Evolutionary conservation across 2,329 filamentous ascomycete genomes (phyloP), one percentile per base, ranked within the genome.

Genomic region (Bimuria novae-zelandiae): DNA sequence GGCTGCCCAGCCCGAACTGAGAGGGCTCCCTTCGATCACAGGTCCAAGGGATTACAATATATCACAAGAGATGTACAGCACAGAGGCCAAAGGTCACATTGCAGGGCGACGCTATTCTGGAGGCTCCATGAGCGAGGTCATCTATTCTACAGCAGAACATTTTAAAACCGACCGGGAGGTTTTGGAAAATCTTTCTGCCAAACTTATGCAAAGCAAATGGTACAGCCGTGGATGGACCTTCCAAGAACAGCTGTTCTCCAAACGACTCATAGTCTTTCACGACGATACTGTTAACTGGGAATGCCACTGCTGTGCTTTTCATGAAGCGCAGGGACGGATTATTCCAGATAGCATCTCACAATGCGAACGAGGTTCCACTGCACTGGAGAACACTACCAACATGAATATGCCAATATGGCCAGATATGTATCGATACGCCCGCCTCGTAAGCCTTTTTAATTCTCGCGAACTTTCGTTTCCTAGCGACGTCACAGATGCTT

Each of bases 231-330:
- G 41, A 5, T 44, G 23, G 41, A 44, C 41, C 7, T 44, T 44
- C 22, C 36, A 49, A 42, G 55, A 52, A 49, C 46, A 49, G 19
- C 36, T 49, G n/a, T 42, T 49, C 17, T 32, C 46, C 8, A 42
- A 35, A n/a, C 11, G 46, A 7, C 40, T 12, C 12, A 19, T 49
- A 8, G 23, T 49, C 2, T 49, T 44, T n/a, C 21, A 44, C 22
- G 30, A 44, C 17, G 41, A 44, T 16, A 44, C 22, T 6, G 41
- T 44, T 17, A 27, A 27, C 12, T 44, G 22, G 22, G 21, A 30
- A n/a, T 44, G 41, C 14, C 27, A 27, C n/a, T 44, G 22, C 7
- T 12, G 25, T 27, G 25, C 25, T 6, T 27, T 27, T 10, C 25
- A 27, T 10, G 25, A 27, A 27, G 25, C 25, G 25, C 25, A 27